Conservation (phyloP, 352 stramenopile species). For the Phytophthora citrophthora region DNA sequence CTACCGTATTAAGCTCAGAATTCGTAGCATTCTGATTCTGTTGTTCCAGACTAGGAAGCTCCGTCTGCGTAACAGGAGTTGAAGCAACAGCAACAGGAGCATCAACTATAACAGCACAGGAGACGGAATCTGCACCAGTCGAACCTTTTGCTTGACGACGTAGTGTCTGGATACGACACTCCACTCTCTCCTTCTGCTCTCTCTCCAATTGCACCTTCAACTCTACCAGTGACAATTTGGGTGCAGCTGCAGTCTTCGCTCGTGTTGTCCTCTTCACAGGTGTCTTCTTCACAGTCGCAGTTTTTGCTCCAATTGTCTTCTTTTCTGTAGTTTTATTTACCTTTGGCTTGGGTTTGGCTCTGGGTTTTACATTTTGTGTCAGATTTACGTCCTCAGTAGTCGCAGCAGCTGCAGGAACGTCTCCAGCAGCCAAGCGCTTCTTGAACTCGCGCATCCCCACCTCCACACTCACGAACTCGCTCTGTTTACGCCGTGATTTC, state of each 20-base stretch:
- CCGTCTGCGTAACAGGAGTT: too few species aligned
- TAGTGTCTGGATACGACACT: constrained; percentile 56
- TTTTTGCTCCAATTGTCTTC: constrained; percentile 2
- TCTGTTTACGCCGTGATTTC: constrained; percentile 51
- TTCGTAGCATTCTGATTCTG: constrained; percentile 1
- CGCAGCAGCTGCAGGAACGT: neutral
- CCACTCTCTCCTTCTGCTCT: constrained; percentile 61
- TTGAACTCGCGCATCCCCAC: constrained; percentile 77
- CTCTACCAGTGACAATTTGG: constrained; percentile 43
- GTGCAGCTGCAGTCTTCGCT: neutral
- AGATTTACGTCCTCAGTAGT: constrained; percentile 20
- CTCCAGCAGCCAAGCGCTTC: constrained; percentile 46
- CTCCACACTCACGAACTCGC: constrained; percentile 80
- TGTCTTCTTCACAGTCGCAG: constrained; percentile 10
- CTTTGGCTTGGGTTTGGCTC: constrained; percentile 9
- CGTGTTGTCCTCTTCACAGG: constrained; percentile 7
- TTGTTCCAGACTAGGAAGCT: neutral
- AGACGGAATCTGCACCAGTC: neutral
- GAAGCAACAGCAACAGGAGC: neutral
- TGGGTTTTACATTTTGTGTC: constrained; percentile 20
- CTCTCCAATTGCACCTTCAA: constrained; percentile 50
- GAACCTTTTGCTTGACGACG: constrained; percentile 11
- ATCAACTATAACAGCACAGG: neutral
- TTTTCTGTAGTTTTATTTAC: neutral
- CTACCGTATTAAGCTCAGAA: neutral